Conservation (phyloP, 768 basidiomycete species). For the Pleurotus tuber-regium region DNA sequence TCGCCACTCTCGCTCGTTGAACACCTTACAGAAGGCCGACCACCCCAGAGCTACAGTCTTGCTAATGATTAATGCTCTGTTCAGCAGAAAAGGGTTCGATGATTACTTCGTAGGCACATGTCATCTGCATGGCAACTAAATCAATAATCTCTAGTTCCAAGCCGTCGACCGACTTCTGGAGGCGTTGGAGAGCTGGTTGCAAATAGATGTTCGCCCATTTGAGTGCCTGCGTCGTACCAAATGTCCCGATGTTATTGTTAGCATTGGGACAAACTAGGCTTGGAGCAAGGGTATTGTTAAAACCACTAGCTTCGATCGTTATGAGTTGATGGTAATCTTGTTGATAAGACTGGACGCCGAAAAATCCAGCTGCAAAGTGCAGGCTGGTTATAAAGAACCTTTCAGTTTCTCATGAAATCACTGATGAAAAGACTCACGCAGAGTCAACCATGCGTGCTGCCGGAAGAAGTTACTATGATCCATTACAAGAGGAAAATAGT, state of each 20-base stretch:
- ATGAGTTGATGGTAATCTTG: constrained; percentile 61
- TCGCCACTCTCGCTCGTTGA: constrained; percentile 81
- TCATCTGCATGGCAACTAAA: constrained; percentile 59
- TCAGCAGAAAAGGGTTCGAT: background rate
- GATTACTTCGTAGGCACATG: constrained; percentile 71
- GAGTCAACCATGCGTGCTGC: constrained; percentile 55
- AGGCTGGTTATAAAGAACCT: constrained; percentile 26
- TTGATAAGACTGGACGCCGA: constrained; percentile 48
- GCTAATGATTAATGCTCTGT: background rate
- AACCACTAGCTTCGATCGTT: constrained; percentile 52
- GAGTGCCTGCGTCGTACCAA: constrained; percentile 38
- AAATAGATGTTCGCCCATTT: constrained; percentile 68
- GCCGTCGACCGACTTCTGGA: constrained; percentile 49
- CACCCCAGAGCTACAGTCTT: constrained; percentile 79
- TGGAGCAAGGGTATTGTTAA: constrained; percentile 72
- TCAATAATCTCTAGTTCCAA: constrained; percentile 49
- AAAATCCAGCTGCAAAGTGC: constrained; percentile 59
- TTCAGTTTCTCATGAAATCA: too few species aligned
- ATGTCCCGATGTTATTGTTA: constrained; percentile 36
- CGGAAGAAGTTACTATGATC: background rate
- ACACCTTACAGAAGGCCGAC: constrained; percentile 73
- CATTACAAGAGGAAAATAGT: background rate
- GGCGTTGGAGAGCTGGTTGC: constrained; percentile 47
- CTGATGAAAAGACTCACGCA: constrained; percentile 27
- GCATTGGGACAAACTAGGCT: constrained; percentile 66